Percentiles rank a stretch among this genome's conserved stretches.
phyloP scores from a whole-genome alignment of 257 asterid species.

The Prunella vulgaris region DNA sequence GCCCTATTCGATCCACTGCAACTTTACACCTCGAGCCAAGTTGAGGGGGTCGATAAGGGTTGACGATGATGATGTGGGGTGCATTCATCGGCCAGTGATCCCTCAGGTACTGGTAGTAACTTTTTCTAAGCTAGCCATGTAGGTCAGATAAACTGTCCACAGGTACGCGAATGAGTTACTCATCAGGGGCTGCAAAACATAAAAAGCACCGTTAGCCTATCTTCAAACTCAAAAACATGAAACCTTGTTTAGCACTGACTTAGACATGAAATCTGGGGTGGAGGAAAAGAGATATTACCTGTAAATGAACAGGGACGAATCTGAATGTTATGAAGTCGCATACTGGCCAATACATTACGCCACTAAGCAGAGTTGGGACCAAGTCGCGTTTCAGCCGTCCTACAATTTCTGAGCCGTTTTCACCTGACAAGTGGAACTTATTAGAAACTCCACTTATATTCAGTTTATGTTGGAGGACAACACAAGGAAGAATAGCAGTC shows the following conservation, averaged over 20 bases:
- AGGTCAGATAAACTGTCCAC: conserved; percentile 80
- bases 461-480: neutral
- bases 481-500: too few species aligned
- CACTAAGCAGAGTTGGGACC: conserved; percentile 60
- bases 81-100: neutral
- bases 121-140: conserved; percentile 71
- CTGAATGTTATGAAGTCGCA: conserved; percentile 87
- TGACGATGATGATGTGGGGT: neutral
- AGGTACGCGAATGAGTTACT: conserved; percentile 76
- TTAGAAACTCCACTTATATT: neutral
- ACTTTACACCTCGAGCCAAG: neutral
- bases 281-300: conserved; percentile 42
- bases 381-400: conserved; percentile 83
- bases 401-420: conserved; percentile 61
- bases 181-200: conserved; percentile 63
- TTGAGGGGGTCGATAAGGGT: neutral
- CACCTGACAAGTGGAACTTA: conserved; percentile 47
- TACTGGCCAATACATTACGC: conserved; percentile 86
- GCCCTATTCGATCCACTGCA: too few species aligned
- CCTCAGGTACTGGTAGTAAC: conserved; percentile 27
- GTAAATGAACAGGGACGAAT: conserved; percentile 79
- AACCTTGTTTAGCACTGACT: neutral
- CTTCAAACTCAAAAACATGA: neutral
- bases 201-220: conserved; percentile 4
- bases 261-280: too few species aligned